A percentile compares a stretch with the other conserved stretches of the same genome.
Conservation (phyloP, 1,284 basidiomycete genomes). For the Coniophora puteana region DNA sequence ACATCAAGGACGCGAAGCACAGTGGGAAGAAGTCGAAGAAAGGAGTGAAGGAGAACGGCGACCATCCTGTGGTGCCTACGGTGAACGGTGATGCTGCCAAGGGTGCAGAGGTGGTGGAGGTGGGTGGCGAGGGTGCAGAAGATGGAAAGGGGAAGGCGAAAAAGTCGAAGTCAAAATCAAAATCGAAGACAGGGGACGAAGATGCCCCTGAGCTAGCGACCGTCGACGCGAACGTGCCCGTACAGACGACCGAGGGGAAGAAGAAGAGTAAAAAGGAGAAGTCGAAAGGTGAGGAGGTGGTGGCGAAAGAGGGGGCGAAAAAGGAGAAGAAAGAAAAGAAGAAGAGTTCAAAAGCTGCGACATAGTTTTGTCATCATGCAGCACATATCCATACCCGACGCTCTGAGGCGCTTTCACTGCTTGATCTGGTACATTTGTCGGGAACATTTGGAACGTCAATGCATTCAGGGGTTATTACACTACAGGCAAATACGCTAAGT, state of each 20-base stretch:
- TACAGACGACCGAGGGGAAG: slow-evolving; percentile 12
- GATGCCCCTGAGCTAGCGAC: background rate
- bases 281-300: background rate
- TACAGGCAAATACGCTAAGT: too few species aligned
- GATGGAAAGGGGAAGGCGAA: slow-evolving; percentile 9
- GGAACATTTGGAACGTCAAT: too few species aligned
- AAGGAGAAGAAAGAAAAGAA: slow-evolving; percentile 28
- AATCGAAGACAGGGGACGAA: slow-evolving; percentile 17
- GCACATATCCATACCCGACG: background rate
- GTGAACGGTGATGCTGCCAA: background rate
- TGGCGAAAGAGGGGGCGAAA: slow-evolving; percentile 20
- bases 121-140: background rate
- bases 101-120: background rate
- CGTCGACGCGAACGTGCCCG: background rate
- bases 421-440: too few species aligned
- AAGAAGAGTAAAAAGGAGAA: slow-evolving; percentile 20
- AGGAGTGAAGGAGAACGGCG: slow-evolving; percentile 10
- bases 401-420: too few species aligned
- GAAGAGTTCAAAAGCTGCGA: too few species aligned
- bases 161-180: slow-evolving; percentile 14
- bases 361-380: background rate
- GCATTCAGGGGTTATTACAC: too few species aligned
- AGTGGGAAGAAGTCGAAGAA: slow-evolving; percentile 2
- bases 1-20: background rate
- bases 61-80: background rate